phyloP scores from a whole-genome alignment of 139 green algal genomes.

The Chlamydomonas asymmetrica region DNA sequence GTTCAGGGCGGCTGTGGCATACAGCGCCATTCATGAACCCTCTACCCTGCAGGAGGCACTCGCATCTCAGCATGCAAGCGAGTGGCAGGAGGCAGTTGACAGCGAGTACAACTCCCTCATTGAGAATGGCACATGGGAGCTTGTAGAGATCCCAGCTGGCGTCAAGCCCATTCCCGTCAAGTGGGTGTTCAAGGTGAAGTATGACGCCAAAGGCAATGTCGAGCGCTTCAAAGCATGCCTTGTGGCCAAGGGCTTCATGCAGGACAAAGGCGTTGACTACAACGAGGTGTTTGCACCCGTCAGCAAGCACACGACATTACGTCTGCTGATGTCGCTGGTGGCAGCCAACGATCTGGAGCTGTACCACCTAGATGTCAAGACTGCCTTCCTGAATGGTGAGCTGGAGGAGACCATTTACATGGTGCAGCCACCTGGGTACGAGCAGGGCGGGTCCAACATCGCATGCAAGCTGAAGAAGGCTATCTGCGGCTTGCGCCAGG shows the following conservation, averaged over 20 bases:
- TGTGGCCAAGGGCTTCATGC: slow-evolving; percentile 54
- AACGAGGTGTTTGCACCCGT: slow-evolving; percentile 43
- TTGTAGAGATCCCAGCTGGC: not conserved
- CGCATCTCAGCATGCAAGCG: too few species aligned
- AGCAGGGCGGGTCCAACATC: slow-evolving; percentile 4
- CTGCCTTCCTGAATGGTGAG: slow-evolving; percentile 61
- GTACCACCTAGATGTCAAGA: slow-evolving; percentile 56
- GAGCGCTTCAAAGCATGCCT: slow-evolving; percentile 57
- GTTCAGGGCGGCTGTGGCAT: too few species aligned
- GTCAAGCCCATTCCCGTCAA: slow-evolving; percentile 26
- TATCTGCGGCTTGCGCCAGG: slow-evolving; percentile 54
- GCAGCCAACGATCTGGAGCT: slow-evolving; percentile 43
- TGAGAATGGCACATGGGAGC: slow-evolving; percentile 7
- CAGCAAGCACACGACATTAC: slow-evolving; percentile 14
- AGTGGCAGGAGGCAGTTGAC: slow-evolving; percentile 15
- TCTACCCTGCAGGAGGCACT: not conserved
- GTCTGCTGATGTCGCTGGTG: slow-evolving; percentile 25
- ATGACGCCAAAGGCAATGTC: slow-evolving; percentile 32
- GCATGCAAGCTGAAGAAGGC: slow-evolving; percentile 35
- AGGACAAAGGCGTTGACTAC: slow-evolving; percentile 40
- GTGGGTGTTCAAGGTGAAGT: slow-evolving; percentile 53
- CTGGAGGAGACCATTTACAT: slow-evolving; percentile 45
- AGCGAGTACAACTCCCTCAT: slow-evolving; percentile 17
- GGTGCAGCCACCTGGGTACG: slow-evolving; percentile 29
- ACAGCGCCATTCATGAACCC: too few species aligned